phyloP scores from a whole-genome alignment of 768 basidiomycete species.

The Russula virescens region DNA sequence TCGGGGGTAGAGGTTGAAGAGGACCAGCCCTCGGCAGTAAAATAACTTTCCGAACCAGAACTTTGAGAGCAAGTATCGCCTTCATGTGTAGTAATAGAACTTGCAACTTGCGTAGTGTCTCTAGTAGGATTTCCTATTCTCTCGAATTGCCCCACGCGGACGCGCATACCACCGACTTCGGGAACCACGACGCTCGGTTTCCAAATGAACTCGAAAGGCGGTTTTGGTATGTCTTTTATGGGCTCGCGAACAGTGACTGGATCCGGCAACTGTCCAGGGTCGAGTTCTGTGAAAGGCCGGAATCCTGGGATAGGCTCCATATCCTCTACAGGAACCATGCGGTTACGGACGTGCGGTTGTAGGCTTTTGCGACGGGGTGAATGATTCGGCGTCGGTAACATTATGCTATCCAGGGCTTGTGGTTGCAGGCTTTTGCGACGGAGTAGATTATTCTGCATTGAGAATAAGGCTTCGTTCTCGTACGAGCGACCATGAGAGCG shows the following conservation, averaged over 20 bases:
- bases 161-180: constrained; percentile 13
- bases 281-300: constrained; percentile 16
- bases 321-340: constrained; percentile 18
- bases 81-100: background rate
- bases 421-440: constrained; percentile 1
- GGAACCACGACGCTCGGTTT: constrained; percentile 9
- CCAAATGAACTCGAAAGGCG: constrained; percentile 4
- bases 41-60: constrained; percentile 9
- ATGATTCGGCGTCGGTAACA: no score
- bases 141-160: constrained; percentile 18
- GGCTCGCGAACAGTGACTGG: constrained; percentile 13
- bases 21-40: constrained; percentile 11
- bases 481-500: background rate
- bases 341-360: constrained; percentile 6
- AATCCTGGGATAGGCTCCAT: constrained; percentile 18
- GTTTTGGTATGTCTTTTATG: background rate
- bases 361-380: background rate
- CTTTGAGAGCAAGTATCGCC: background rate
- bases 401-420: constrained; percentile 3
- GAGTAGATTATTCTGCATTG: background rate
- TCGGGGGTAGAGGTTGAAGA: background rate
- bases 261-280: background rate
- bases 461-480: constrained; percentile 3
- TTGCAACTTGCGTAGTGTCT: background rate
- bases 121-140: background rate